Evolutionary conservation across 2,329 filamentous ascomycete genomes (phyloP).

Genomic region (Botryosphaeria agaves): DNA sequence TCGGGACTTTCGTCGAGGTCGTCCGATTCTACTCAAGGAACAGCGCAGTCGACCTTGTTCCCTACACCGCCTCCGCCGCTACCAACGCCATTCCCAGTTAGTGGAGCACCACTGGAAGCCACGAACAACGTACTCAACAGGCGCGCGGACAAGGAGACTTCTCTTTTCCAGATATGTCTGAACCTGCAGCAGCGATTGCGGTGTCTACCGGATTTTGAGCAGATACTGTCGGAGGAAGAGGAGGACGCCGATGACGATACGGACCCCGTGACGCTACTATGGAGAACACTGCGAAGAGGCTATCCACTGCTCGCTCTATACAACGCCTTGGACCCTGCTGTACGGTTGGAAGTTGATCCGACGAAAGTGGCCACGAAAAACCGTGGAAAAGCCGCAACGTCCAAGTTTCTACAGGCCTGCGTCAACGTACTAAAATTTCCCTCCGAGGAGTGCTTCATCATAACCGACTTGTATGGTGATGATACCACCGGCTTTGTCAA

Average conservation of each 20-base stretch:
- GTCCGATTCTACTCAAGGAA: slow-evolving; percentile 30
- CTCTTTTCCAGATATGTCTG: slow-evolving; percentile 90
- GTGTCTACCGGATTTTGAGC: slow-evolving; percentile 69
- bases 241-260: slow-evolving; percentile 48
- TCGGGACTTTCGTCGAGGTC: slow-evolving; percentile 27
- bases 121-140: slow-evolving; percentile 95
- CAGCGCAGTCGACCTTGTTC: slow-evolving; percentile 27
- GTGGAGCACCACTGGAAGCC: slow-evolving; percentile 50
- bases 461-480: slow-evolving; percentile 78
- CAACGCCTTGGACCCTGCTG: slow-evolving; percentile 61
- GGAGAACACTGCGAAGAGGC: slow-evolving; percentile 71
- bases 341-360: slow-evolving; percentile 50
- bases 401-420: slow-evolving; percentile 85
- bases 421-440: slow-evolving; percentile 66
- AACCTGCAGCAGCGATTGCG: slow-evolving; percentile 65
- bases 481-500: slow-evolving; percentile 97
- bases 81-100: slow-evolving; percentile 19
- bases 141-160: slow-evolving; percentile 77
- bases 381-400: slow-evolving; percentile 70
- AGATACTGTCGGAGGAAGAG: slow-evolving; percentile 54
- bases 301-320: slow-evolving; percentile 77
- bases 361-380: slow-evolving; percentile 49
- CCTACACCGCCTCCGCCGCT: slow-evolving; percentile 13
- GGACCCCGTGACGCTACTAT: slow-evolving; percentile 79
- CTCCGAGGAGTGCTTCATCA: slow-evolving; percentile 72